Conservation (phyloP, 2,329 filamentous ascomycete genomes). For the Fusarium gaditjirri region DNA sequence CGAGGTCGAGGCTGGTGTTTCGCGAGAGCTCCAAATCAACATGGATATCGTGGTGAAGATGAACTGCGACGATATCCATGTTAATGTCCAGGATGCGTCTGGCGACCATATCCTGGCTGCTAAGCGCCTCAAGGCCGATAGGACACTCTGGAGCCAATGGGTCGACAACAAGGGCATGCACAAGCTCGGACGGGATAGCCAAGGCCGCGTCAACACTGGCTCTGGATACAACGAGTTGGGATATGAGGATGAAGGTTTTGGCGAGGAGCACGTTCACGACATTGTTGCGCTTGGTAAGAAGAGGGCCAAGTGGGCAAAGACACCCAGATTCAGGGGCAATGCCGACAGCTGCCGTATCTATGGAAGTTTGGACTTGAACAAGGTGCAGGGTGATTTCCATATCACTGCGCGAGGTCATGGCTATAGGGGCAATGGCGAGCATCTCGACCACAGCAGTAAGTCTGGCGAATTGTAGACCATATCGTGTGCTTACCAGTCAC, state of each 20-base stretch:
- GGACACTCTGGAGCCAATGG: conserved; percentile 87
- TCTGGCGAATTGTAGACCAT: conserved; percentile 19
- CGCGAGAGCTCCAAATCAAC: conserved; percentile 91
- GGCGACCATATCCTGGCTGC: conserved; percentile 91
- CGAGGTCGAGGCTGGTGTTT: conserved; percentile 90
- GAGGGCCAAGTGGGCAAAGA: conserved; percentile 77
- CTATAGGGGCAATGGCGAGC: conserved; percentile 81
- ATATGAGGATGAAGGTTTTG: conserved; percentile 72
- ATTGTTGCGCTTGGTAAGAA: conserved; percentile 77
- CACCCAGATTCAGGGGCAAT: conserved; percentile 70
- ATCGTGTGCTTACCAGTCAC: conserved; percentile 34
- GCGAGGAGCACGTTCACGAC: conserved; percentile 89
- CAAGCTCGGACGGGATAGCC: conserved; percentile 64
- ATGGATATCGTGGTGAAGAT: conserved; percentile 92
- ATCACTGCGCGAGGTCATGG: conserved; percentile 95
- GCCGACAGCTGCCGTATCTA: conserved; percentile 87
- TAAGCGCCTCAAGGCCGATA: conserved; percentile 76
- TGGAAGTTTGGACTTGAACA: conserved; percentile 91
- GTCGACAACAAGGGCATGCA: conserved; percentile 75
- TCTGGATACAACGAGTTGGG: conserved; percentile 59
- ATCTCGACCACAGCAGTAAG: conserved; percentile 85
- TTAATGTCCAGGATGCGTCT: conserved; percentile 96
- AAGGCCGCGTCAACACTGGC: conserved; percentile 63
- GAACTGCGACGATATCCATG: conserved; percentile 86
- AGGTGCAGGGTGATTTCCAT: conserved; percentile 98